Percentiles rank a stretch among this genome's conserved stretches.
These are phyloP conservation scores for Aspergillus pseudotamarii DNA, from an alignment of 2,329 filamentous ascomycete species.

Conservation along the genomic window DNA sequence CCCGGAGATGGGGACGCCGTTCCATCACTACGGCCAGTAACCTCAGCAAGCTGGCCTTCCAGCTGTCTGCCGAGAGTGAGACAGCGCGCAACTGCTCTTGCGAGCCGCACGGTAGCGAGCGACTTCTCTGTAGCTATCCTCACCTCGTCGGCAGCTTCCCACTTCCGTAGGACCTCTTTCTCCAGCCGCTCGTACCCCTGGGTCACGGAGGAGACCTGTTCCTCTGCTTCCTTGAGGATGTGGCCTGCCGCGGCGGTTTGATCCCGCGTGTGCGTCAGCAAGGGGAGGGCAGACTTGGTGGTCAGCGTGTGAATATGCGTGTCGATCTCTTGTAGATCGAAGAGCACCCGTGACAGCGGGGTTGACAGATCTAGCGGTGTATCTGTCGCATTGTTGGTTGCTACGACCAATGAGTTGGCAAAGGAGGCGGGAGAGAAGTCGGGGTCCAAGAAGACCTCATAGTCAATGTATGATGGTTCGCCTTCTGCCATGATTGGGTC, in stretches of 20 bases:
- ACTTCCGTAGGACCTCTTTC: slow-evolving; percentile 81
- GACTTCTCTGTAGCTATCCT: slow-evolving; percentile 74
- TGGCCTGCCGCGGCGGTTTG: slow-evolving; percentile 72
- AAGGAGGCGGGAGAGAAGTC: slow-evolving; percentile 79
- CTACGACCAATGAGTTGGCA: slow-evolving; percentile 83
- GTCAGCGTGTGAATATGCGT: slow-evolving; percentile 91
- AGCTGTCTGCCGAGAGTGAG: slow-evolving; percentile 82
- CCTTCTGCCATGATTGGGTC: slow-evolving; percentile 35
- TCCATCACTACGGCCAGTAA: slow-evolving; percentile 50
- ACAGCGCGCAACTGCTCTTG: slow-evolving; percentile 74
- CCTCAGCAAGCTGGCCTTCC: slow-evolving; percentile 79
- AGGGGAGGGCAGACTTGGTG: slow-evolving; percentile 77
- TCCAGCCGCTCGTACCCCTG: slow-evolving; percentile 84
- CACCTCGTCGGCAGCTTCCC: slow-evolving; percentile 83
- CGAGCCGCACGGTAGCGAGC: slow-evolving; percentile 77
- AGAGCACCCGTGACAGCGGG: slow-evolving; percentile 87
- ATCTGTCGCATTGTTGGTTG: slow-evolving; percentile 91
- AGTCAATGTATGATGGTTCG: slow-evolving; percentile 85
- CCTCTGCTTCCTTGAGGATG: slow-evolving; percentile 75
- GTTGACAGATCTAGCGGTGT: slow-evolving; percentile 90
- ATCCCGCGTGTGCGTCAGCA: slow-evolving; percentile 75
- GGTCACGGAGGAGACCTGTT: slow-evolving; percentile 77
- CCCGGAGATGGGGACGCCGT: slow-evolving; percentile 28
- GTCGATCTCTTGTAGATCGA: slow-evolving; percentile 96
- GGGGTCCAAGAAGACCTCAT: slow-evolving; percentile 84